Base-by-base conservation (phyloP, 805 yeast species). In the Saccharomycopsis sp. region DNA sequence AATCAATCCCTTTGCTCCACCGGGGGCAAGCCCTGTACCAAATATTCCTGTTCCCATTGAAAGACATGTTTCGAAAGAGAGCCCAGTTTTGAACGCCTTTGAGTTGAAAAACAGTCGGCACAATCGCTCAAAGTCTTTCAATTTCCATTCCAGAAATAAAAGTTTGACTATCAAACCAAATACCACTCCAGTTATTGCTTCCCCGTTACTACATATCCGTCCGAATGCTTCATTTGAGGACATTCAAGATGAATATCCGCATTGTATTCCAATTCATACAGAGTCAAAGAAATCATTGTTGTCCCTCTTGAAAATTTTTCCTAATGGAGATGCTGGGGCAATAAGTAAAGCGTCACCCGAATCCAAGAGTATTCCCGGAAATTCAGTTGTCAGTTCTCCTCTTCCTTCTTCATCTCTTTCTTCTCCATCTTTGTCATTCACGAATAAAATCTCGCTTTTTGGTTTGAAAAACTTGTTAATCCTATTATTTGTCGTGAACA, bases 401-500 rank as follows among this genome's bases (percentile, higher is more conserved):
- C n/a, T n/a, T n/a, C n/a, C n/a, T n/a, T n/a, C n/a, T n/a, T n/a
- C n/a, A n/a, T n/a, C n/a, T n/a, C n/a, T n/a, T n/a, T n/a, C n/a
- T n/a, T n/a, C n/a, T n/a, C n/a, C n/a, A n/a, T n/a, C n/a, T n/a
- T n/a, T n/a, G n/a, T n/a, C n/a, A n/a, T n/a, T n/a, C n/a, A n/a
- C n/a, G n/a, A n/a, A n/a, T n/a, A 25, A 25, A 25, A n/a, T 47
- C 9, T 47, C 50, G 8, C 31, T 47, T 5, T 47, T 41, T 12
- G 71, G 71, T 12, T 59, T 66, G 50, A 58, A 60, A 34, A 67
- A 66, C 42, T 50, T 67, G 34, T 55, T 61, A 10, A 53, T 64
- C 57, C 57, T 66, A 10, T 50, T 62, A 2, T 56, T 67, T 18
- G 53, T 57, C 20, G 53, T 58, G 21, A 64, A 68, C 26, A 64